Evolutionary conservation across 352 stramenopile species (phyloP).

Genomic region (Pythium aristosporum): DNA sequence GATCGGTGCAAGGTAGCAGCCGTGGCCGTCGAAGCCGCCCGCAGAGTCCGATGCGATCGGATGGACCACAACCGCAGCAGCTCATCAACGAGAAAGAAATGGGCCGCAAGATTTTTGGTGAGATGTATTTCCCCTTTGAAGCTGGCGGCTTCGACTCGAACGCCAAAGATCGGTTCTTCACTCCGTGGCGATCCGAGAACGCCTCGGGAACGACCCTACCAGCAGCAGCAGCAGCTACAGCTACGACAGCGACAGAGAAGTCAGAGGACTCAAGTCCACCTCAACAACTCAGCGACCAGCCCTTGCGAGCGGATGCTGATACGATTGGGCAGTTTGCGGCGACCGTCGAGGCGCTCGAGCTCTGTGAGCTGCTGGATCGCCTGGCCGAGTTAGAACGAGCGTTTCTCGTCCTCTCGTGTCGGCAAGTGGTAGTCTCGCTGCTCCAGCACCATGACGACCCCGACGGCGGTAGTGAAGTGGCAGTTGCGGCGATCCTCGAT

Average conservation of each 20-base stretch:
- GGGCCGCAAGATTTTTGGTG: conserved; percentile 78
- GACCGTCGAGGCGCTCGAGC: conserved; percentile 12
- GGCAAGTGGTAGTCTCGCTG: conserved; percentile 19
- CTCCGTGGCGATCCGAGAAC: conserved; percentile 8
- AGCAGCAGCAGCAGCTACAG: background rate
- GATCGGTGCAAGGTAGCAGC: background rate
- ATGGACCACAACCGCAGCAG: background rate
- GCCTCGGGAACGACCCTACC: background rate
- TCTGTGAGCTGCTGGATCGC: conserved; percentile 17
- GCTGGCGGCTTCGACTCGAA: conserved; percentile 73
- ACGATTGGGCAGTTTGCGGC: conserved; percentile 7
- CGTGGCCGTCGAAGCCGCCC: background rate
- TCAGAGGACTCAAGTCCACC: background rate
- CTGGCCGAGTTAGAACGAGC: conserved; percentile 15
- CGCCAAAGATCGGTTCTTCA: conserved; percentile 34
- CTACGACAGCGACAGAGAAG: background rate
- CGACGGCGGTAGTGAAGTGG: background rate
- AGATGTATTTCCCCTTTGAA: conserved; percentile 88
- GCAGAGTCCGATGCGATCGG: conserved; percentile 11
- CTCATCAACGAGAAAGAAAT: conserved; percentile 78
- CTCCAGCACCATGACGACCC: background rate
- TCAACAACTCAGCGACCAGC: background rate
- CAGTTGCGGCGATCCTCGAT: background rate
- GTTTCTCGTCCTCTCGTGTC: conserved; percentile 12
- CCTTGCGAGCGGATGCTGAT: background rate